phyloP scores from a whole-genome alignment of 2,329 filamentous ascomycete genomes.

The Talaromyces verruculosus region DNA sequence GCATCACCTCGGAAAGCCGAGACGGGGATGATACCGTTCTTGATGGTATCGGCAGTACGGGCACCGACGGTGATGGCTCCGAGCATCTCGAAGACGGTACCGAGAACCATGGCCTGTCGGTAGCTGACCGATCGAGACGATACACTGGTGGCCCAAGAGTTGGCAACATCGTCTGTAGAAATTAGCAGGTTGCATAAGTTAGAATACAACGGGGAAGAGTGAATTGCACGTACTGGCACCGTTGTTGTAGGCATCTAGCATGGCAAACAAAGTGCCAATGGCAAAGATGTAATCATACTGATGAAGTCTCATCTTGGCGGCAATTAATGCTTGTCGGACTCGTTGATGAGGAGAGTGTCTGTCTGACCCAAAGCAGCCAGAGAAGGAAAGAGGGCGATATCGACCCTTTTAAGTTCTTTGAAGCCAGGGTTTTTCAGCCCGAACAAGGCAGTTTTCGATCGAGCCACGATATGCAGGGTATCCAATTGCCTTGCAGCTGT shows the following conservation, averaged over 20 bases:
- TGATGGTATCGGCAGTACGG: conserved; percentile 73
- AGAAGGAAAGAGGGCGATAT: conserved; percentile 3
- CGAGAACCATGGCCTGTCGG: conserved; percentile 21
- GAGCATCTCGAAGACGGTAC: conserved; percentile 21
- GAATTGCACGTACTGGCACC: conserved; percentile 63
- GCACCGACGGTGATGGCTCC: conserved; percentile 56
- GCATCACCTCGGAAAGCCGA: conserved; percentile 60
- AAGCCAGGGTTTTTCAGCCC: background rate
- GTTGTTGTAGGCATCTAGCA: conserved; percentile 77
- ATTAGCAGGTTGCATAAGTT: background rate
- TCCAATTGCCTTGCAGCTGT: conserved; percentile 3
- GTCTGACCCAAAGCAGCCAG: background rate
- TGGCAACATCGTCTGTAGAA: conserved; percentile 72
- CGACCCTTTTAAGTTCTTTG: conserved; percentile 6
- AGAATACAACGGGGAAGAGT: background rate
- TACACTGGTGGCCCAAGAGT: conserved; percentile 77
- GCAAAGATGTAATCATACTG: conserved; percentile 71
- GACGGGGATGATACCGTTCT: conserved; percentile 70
- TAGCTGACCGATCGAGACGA: conserved; percentile 64
- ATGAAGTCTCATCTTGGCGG: conserved; percentile 54
- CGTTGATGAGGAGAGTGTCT: background rate
- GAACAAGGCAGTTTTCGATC: background rate
- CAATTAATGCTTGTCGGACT: background rate
- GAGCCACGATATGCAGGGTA: background rate
- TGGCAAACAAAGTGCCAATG: conserved; percentile 73